Base-by-base conservation (phyloP, 306 rosid genomes). In the Heteromeles arbutifolia region DNA sequence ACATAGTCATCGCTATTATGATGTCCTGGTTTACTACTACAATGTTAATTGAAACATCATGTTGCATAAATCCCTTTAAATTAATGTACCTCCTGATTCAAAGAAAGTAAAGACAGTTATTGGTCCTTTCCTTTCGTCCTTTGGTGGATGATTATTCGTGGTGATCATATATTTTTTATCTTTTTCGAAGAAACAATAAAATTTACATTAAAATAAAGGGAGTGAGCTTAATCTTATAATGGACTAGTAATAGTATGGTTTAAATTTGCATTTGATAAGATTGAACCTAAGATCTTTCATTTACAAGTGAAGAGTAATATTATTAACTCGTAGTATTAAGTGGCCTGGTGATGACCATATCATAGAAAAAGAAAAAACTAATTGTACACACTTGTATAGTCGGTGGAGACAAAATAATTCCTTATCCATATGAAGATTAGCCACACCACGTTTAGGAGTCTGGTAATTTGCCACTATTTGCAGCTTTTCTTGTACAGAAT, bases 251-350 rank as follows among this genome's bases (percentile, higher is more conserved):
- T 37, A 37, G 0, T 7, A 2, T 37, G 9, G 0, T 37, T 7
- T 2, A 37, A 37, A 37, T 37, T 37, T 7, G 0, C 0, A 0
- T 7, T 34, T 34, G 0, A 0, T 9, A 0, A 34, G 39, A 34
- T 34, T 37, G 2, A 6, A 7, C 2, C 0, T 37, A 37, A 37
- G 0, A 37, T 2, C 2, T 37, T 7, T 37, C 0, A 37, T 37
- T 37, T 37, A 37, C 1, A 37, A 37, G 2, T 37, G 10, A 37
- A 37, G 2, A 37, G 0, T 0, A 37, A 1, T 37, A 37, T 0
- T 0, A 37, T 0, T 37, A 37, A 0, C 7, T 2, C 0, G 9
- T 37, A 37, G 0, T 1, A 6, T 0, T 37, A 37, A 37, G 0
- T 37, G 2, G 0, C 0, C 10, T 7, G 2, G 0, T 1, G 0